These are phyloP conservation scores for Lactarius sanguifluus DNA, from an alignment of 768 basidiomycete species.

Conservation along the genomic window DNA sequence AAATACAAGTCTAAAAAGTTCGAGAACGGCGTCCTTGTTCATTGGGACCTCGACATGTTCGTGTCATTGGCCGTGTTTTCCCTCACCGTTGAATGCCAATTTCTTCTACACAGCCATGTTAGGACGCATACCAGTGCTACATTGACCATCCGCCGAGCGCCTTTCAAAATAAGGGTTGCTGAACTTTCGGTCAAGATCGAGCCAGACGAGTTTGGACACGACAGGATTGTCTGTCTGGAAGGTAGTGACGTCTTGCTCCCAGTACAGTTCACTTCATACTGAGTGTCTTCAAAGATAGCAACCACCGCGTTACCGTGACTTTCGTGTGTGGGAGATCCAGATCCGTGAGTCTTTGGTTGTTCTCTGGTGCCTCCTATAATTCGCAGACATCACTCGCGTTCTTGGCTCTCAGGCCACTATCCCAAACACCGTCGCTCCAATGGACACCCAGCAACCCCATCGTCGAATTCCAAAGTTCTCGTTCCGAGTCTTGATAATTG, in stretches of 20 bases:
- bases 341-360: background rate
- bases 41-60: background rate
- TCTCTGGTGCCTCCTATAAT: no score
- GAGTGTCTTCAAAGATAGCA: background rate
- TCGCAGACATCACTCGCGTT: no score
- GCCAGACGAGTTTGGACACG: background rate
- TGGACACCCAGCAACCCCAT: no score
- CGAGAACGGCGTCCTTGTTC: background rate
- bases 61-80: no score
- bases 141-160: background rate
- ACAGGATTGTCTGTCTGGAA: background rate
- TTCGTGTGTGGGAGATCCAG: background rate
- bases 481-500: no score
- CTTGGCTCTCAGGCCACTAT: no score
- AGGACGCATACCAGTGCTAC: background rate
- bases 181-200: background rate
- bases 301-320: background rate
- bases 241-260: background rate
- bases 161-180: background rate
- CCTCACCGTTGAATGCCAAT: background rate
- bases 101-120: background rate
- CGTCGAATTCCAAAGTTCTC: no score
- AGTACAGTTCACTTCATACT: background rate
- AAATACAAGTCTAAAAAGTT: background rate
- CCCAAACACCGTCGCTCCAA: no score